Conservation (phyloP, 768 basidiomycete genomes). For the Myochromella boudieri region DNA sequence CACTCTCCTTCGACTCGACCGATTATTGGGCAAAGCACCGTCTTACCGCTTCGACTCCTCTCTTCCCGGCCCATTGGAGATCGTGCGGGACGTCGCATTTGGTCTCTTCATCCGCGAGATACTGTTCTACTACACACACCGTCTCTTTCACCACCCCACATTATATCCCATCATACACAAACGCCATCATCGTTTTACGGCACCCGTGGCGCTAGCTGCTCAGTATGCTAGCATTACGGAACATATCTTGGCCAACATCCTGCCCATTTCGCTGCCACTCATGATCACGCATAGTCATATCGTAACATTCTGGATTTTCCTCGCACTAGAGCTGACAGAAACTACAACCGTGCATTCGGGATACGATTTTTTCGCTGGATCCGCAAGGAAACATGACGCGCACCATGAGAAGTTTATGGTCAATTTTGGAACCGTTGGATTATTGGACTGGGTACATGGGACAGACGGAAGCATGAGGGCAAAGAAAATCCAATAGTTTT, state of each 20-base stretch:
- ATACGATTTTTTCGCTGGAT: conserved; percentile 25
- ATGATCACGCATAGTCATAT: conserved; percentile 24
- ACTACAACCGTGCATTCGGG: conserved; percentile 30
- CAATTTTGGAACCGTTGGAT: conserved; percentile 25
- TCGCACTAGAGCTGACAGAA: conserved; percentile 23
- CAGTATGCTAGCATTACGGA: conserved; percentile 26
- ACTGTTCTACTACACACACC: conserved; percentile 29
- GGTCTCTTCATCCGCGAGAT: conserved; percentile 25
- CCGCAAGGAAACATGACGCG: conserved; percentile 24
- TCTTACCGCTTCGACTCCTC: conserved; percentile 19
- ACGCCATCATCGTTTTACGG: conserved; percentile 29
- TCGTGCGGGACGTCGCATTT: conserved; percentile 21
- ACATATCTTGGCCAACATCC: conserved; percentile 27
- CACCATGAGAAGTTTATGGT: conserved; percentile 29
- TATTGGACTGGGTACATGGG: conserved; percentile 26
- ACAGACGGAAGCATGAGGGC: conserved; percentile 9
- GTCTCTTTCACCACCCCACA: conserved; percentile 24
- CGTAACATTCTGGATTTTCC: conserved; percentile 27
- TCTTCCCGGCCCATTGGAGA: conserved; percentile 17
- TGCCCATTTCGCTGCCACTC: conserved; percentile 26
- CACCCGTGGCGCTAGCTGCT: conserved; percentile 29
- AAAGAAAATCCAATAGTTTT: conserved; percentile 6
- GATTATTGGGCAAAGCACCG: conserved; percentile 5
- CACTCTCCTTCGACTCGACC: conserved; percentile 11
- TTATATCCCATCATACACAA: conserved; percentile 30